A percentile compares a stretch with the other conserved stretches of the same genome.
phyloP scores from a whole-genome alignment of 139 green algal genomes.

The Raphidocelis subcapitata region DNA sequence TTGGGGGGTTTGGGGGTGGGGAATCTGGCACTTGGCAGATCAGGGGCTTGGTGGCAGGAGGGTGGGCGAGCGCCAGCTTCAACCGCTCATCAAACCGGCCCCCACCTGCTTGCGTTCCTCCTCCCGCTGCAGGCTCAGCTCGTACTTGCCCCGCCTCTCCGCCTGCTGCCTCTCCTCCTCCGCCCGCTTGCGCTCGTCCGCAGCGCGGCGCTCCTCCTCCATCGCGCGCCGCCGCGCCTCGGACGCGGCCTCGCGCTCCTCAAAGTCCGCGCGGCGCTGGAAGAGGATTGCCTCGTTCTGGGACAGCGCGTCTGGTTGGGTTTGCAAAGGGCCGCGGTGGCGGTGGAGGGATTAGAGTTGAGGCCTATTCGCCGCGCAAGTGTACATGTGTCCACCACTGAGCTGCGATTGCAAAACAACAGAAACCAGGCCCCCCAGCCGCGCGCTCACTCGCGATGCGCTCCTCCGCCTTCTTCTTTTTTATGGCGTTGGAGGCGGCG shows the following conservation, averaged over 20 bases:
- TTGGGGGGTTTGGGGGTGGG: neutral
- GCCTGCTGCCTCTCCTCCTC: conserved; percentile 40
- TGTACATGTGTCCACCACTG: neutral
- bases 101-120: conserved; percentile 35
- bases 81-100: neutral
- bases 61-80: neutral
- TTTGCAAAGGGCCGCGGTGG: neutral
- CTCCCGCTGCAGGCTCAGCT: conserved; percentile 42
- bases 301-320: conserved; percentile 33
- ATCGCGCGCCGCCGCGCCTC: conserved; percentile 14
- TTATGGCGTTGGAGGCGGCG: conserved; percentile 49
- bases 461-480: conserved; percentile 63
- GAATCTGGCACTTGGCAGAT: neutral
- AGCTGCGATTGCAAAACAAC: neutral
- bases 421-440: no score
- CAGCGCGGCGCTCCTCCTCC: conserved; percentile 9
- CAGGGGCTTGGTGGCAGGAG: no score
- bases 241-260: conserved; percentile 37
- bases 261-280: conserved; percentile 53
- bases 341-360: no score
- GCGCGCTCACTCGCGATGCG: conserved; percentile 54
- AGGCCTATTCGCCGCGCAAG: neutral
- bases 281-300: conserved; percentile 44
- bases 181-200: conserved; percentile 36
- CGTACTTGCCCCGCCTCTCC: conserved; percentile 52